Evolutionary conservation across 2,329 filamentous ascomycete genomes (phyloP), one percentile per base, ranked within the genome.

Genomic region (Cordyceps militaris): DNA sequence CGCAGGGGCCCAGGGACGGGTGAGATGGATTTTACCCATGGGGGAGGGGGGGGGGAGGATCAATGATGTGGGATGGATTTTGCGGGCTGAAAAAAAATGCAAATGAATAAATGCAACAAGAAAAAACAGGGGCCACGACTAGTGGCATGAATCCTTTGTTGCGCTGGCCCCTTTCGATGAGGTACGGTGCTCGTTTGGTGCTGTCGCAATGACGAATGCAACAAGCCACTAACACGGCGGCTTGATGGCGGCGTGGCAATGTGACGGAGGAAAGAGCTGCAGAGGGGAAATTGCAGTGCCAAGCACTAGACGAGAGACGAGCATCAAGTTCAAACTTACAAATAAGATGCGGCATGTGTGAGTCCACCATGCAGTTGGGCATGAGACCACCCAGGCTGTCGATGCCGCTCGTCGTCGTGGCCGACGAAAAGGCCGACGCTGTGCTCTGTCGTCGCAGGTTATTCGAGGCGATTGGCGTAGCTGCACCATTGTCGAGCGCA

Each of bases 341-440:
- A 47, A 55, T 70, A 65, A 77, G 70, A 66, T 77, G 75, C 63
- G 76, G 73, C 58, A 76, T 71, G 63, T 79, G 77, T 66, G 70
- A 71, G 43, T 79, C 74, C 48, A 70, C 62, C 49, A 61, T 64
- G 36, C 65, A 64, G 61, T 63, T 67, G 61, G 63, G 63, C 23
- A 59, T 44, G 32, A 68, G 62, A 44, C 65, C 66, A 40, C 61
- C 59, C 43, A 62, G 61, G 11, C 65, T 66, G 49, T 70, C 64
- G 60, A 67, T 69, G 61, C 66, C 67, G 52, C 68, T 36, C 26
- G 44, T 56, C 14, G 44, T 36, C 32, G 52, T 54, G 2, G 58
- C 26, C 24, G 54, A 44, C 26, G 64, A 66, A 36, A 58, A 61
- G 52, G 61, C 59, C 43, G 63, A 66, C 14, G 60, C 66, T 60